A percentile compares a stretch with the other conserved stretches of the same genome.
These are phyloP conservation scores for Acanthamoeba castellanii DNA, from an alignment of 208 protist genomes.

Conservation along the genomic window DNA sequence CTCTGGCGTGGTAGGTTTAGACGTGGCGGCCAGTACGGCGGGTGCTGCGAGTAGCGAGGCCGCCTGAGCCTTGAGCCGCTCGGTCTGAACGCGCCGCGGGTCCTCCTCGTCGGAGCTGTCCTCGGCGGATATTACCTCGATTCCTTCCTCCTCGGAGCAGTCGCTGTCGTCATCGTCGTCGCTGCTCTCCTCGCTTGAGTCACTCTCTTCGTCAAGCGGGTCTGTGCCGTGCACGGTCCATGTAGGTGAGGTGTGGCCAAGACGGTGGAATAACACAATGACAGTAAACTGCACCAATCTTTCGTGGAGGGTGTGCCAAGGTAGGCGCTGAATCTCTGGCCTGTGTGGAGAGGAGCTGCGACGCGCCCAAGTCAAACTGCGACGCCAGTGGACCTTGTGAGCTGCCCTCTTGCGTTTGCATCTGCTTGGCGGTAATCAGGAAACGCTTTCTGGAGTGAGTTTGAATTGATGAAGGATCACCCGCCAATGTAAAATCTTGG, in stretches of 20 bases:
- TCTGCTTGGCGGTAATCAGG: neutral
- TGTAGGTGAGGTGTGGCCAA: neutral
- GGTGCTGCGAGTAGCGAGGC: neutral
- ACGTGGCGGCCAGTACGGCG: neutral
- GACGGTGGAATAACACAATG: neutral
- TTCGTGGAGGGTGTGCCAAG: neutral
- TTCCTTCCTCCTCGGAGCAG: conserved; percentile 1
- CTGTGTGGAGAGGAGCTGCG: neutral
- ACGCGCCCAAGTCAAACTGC: conserved; percentile 19
- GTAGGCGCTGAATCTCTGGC: neutral
- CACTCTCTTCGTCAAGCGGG: conserved; percentile 48
- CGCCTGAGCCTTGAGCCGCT: neutral
- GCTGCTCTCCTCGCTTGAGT: neutral
- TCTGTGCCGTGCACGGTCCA: neutral
- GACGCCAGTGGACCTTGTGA: conserved; percentile 48
- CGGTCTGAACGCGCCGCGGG: neutral
- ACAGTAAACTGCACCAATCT: neutral
- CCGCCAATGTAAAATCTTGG: neutral
- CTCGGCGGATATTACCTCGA: conserved; percentile 45
- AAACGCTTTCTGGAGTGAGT: no score
- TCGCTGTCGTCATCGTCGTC: conserved; percentile 34
- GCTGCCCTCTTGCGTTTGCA: conserved; percentile 13
- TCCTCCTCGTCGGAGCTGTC: conserved; percentile 29
- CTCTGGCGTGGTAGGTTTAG: neutral
- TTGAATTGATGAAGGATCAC: neutral